Percentiles rank a stretch among this genome's conserved stretches.
phyloP scores from a whole-genome alignment of 2,329 filamentous ascomycete species.

The Cercospora citrullina region DNA sequence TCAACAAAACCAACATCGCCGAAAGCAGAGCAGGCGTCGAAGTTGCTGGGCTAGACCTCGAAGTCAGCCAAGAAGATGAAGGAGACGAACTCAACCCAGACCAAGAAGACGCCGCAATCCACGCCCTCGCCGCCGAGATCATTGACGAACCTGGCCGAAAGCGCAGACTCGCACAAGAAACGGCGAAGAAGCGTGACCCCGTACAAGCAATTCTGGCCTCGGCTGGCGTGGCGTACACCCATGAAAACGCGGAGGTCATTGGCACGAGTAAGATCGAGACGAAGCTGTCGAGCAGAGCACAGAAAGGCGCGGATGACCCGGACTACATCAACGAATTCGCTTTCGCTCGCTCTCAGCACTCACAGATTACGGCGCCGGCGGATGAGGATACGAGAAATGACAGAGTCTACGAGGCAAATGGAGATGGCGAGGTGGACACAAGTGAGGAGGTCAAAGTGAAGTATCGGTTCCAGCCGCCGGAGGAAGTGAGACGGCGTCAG shows the following conservation, averaged over 20 bases:
- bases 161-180: conserved; percentile 41
- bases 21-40: conserved; percentile 84
- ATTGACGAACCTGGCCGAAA: conserved; percentile 41
- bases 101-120: conserved; percentile 66
- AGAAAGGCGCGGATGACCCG: conserved; percentile 57
- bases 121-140: conserved; percentile 67
- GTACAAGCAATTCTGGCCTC: conserved; percentile 85
- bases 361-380: conserved; percentile 34
- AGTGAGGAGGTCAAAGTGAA: conserved; percentile 44
- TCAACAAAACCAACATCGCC: conserved; percentile 97
- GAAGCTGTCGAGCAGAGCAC: conserved; percentile 74
- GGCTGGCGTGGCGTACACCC: conserved; percentile 90
- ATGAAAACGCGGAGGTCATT: conserved; percentile 94
- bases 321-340: conserved; percentile 51
- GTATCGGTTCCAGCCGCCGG: conserved; percentile 70
- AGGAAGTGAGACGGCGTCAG: conserved; percentile 72
- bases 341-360: conserved; percentile 48
- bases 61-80: conserved; percentile 60
- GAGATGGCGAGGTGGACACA: conserved; percentile 15
- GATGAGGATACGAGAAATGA: conserved; percentile 11
- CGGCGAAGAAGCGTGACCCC: conserved; percentile 60
- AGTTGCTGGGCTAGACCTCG: conserved; percentile 75
- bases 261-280: conserved; percentile 91
- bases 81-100: conserved; percentile 32
- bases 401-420: neutral